Conservation (phyloP, 2,329 filamentous ascomycete species). For the Alternaria sp. region DNA sequence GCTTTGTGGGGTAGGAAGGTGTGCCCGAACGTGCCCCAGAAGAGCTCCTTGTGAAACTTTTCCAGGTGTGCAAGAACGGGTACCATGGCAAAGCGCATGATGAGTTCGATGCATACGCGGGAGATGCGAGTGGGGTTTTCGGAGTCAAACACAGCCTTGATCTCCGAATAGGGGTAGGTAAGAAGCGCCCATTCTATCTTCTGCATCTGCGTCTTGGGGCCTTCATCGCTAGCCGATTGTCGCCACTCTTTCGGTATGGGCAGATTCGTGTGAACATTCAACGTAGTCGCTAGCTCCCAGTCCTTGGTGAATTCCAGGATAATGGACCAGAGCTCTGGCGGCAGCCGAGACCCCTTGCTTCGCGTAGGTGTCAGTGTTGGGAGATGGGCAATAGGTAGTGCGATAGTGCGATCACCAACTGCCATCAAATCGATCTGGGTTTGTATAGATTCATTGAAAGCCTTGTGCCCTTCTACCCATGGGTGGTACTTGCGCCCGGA, state of each 20-base stretch:
- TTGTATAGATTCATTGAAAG: conserved; percentile 75
- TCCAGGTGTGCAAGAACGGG: conserved; percentile 77
- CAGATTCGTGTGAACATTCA: conserved; percentile 81
- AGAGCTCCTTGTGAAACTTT: conserved; percentile 72
- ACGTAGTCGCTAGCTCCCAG: conserved; percentile 85
- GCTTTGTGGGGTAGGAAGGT: conserved; percentile 87
- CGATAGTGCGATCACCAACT: conserved; percentile 71
- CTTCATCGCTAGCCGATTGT: conserved; percentile 66
- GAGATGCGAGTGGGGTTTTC: conserved; percentile 79
- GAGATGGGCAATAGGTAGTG: conserved; percentile 41
- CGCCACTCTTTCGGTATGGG: conserved; percentile 77
- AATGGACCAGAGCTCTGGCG: conserved; percentile 87
- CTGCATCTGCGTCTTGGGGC: conserved; percentile 73
- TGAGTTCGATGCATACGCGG: conserved; percentile 81
- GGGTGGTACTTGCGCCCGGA: conserved; percentile 57
- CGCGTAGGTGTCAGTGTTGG: conserved; percentile 43
- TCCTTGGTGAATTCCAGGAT: conserved; percentile 84
- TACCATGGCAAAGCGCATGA: conserved; percentile 88
- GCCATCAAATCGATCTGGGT: conserved; percentile 79
- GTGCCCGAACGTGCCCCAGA: conserved; percentile 82
- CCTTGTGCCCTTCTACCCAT: conserved; percentile 66
- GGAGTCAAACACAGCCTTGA: conserved; percentile 74
- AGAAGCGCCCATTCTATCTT: conserved; percentile 87
- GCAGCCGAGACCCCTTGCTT: conserved; percentile 59
- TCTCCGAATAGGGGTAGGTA: conserved; percentile 70